These are phyloP conservation scores for Amborella trichopoda DNA, from an alignment of 164 flowering plant species.

Conservation along the genomic window DNA sequence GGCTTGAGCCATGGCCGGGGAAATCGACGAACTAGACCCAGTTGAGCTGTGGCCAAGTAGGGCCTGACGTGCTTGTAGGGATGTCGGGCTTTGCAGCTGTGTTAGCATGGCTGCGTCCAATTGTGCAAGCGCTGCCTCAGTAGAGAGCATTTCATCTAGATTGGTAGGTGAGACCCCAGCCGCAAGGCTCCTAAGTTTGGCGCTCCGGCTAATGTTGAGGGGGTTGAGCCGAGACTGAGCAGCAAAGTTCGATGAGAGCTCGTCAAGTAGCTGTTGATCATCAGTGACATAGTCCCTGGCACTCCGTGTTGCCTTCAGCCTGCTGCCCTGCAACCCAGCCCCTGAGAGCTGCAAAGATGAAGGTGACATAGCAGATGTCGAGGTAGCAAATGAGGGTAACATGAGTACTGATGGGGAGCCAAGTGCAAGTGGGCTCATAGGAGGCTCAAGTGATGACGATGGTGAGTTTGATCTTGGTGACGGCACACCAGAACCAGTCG, in stretches of 20 bases:
- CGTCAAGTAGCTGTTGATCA: constrained; percentile 23
- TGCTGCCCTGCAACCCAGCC: constrained; percentile 63
- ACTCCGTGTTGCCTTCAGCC: constrained; percentile 47
- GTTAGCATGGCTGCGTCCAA: too few species aligned
- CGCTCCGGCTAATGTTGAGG: constrained; percentile 5
- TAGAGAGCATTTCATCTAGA: constrained; percentile 44
- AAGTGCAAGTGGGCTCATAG: constrained; percentile 36
- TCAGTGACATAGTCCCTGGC: constrained; percentile 73
- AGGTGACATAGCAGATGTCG: constrained; percentile 29
- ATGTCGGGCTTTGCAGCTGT: too few species aligned
- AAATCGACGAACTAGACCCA: too few species aligned
- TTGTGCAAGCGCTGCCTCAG: neutral
- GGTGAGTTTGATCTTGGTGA: constrained; percentile 46
- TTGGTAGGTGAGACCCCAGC: constrained; percentile 53
- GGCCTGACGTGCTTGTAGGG: too few species aligned
- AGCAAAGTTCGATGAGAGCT: constrained; percentile 10
- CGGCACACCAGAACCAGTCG: constrained; percentile 83
- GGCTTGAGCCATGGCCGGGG: too few species aligned
- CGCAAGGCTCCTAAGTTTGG: constrained; percentile 15
- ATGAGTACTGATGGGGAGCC: constrained; percentile 14
- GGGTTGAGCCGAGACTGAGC: constrained; percentile 3
- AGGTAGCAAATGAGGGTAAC: constrained; percentile 26
- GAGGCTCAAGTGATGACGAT: constrained; percentile 24
- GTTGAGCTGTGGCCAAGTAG: too few species aligned
- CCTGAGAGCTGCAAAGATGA: neutral